Percentiles rank a stretch among this genome's conserved stretches.
These are phyloP conservation scores for Neonectria neomacrospora DNA, from an alignment of 2,329 filamentous ascomycete genomes.

Conservation along the genomic window DNA sequence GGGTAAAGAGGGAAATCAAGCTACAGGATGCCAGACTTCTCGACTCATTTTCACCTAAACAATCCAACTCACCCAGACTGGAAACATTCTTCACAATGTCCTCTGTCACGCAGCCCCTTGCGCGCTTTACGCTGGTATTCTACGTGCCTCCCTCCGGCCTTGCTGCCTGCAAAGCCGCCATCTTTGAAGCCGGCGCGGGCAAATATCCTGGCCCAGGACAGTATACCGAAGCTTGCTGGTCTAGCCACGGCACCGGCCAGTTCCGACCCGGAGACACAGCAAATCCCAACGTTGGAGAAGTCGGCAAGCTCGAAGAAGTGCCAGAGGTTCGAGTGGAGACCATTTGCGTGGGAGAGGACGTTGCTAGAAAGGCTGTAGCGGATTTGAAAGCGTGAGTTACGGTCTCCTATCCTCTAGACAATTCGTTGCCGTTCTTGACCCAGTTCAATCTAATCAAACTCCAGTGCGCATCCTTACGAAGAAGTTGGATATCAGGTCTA, in stretches of 20 bases:
- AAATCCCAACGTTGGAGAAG: slow-evolving; percentile 70
- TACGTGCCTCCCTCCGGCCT: slow-evolving; percentile 58
- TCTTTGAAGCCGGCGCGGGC: slow-evolving; percentile 69
- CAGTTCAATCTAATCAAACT: neutral
- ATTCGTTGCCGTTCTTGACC: too few species aligned
- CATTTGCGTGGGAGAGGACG: slow-evolving; percentile 68
- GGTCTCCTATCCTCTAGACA: neutral
- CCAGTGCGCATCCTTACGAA: neutral
- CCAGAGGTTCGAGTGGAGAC: slow-evolving; percentile 72
- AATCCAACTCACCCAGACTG: neutral
- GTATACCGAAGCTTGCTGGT: slow-evolving; percentile 67
- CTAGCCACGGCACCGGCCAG: slow-evolving; percentile 67
- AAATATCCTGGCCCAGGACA: slow-evolving; percentile 60
- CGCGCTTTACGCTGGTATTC: slow-evolving; percentile 58
- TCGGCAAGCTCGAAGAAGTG: slow-evolving; percentile 67
- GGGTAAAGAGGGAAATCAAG: too few species aligned
- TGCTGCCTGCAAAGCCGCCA: slow-evolving; percentile 63
- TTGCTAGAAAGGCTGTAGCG: slow-evolving; percentile 65
- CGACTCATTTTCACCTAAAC: too few species aligned
- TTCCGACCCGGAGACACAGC: slow-evolving; percentile 71
- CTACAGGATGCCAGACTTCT: too few species aligned
- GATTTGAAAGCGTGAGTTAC: slow-evolving; percentile 73
- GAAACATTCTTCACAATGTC: slow-evolving; percentile 16
- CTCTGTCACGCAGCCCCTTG: slow-evolving; percentile 24
- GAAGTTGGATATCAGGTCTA: neutral